These are phyloP conservation scores for Stevia rebaudiana DNA, from an alignment of 140 eudicot species.

Conservation along the genomic window DNA sequence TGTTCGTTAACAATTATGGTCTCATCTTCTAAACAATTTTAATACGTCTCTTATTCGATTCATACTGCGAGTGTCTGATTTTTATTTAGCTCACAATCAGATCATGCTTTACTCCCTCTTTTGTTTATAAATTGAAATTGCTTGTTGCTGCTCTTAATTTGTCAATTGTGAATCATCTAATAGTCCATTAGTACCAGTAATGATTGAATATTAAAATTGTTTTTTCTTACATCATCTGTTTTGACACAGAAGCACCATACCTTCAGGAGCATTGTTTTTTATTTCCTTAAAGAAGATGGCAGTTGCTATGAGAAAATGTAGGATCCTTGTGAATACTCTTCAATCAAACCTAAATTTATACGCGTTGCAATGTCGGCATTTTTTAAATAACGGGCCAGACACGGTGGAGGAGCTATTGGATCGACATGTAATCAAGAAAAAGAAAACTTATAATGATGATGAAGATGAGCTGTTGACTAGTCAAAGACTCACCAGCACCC, in stretches of 20 bases:
- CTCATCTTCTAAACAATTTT: not conserved
- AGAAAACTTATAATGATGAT: constrained; percentile 35
- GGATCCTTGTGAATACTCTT: constrained; percentile 15
- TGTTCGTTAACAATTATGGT: not conserved
- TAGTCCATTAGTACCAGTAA: not conserved
- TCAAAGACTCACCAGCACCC: constrained; percentile 73
- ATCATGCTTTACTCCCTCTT: not conserved
- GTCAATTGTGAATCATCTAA: not conserved
- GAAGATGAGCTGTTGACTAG: constrained; percentile 54
- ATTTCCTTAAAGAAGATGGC: constrained; percentile 19
- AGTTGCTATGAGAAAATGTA: constrained; percentile 16
- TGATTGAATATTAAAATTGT: not conserved
- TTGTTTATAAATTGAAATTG: not conserved
- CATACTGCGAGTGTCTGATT: not conserved
- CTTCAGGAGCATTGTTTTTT: not conserved
- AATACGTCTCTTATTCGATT: not conserved
- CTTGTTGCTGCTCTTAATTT: not conserved
- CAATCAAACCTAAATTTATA: constrained; percentile 15
- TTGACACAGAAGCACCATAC: not conserved
- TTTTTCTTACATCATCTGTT: not conserved
- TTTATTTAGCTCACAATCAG: no score
- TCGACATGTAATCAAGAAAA: constrained; percentile 62
- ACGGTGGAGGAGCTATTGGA: constrained; percentile 83
- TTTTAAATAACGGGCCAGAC: constrained; percentile 71
- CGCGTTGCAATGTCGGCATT: constrained; percentile 16